Evolutionary conservation across 73 alveolate genomes (phyloP).

Genomic region (Symbiodinium pilosum): DNA sequence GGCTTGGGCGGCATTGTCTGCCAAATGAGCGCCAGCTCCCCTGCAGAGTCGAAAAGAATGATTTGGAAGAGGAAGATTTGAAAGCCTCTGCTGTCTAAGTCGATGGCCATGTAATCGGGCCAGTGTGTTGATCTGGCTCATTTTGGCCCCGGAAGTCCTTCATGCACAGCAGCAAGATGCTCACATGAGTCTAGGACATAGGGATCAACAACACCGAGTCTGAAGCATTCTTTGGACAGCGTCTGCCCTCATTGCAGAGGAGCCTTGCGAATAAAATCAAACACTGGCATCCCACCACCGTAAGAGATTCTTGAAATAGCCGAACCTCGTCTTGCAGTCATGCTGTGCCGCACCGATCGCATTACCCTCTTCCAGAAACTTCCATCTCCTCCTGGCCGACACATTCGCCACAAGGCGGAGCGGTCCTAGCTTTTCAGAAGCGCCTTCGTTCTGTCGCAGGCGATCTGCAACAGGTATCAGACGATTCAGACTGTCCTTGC

Average conservation of each 20-base stretch:
- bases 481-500: constrained; percentile 72
- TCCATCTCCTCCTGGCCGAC: constrained; percentile 32
- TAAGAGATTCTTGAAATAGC: background rate
- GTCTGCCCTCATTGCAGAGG: constrained; percentile 68
- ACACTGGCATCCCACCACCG: background rate
- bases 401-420: no score
- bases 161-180: background rate
- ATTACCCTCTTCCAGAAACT: constrained; percentile 79
- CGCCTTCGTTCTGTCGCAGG: constrained; percentile 67
- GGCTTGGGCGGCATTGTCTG: constrained; percentile 87
- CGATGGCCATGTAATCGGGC: background rate
- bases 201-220: no score
- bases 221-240: constrained; percentile 37
- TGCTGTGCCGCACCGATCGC: constrained; percentile 93
- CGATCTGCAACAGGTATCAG: constrained; percentile 66
- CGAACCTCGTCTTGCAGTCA: constrained; percentile 78
- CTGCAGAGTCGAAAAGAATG: no score
- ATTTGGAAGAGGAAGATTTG: background rate
- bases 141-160: background rate
- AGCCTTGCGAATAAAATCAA: background rate
- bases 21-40: constrained; percentile 69
- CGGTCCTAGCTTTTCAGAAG: no score
- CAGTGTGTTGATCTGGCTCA: constrained; percentile 15
- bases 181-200: background rate
- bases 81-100: background rate